A percentile compares a stretch with the other conserved stretches of the same genome.
phyloP scores from a whole-genome alignment of 768 basidiomycete genomes.

The Psilocybe sp. region DNA sequence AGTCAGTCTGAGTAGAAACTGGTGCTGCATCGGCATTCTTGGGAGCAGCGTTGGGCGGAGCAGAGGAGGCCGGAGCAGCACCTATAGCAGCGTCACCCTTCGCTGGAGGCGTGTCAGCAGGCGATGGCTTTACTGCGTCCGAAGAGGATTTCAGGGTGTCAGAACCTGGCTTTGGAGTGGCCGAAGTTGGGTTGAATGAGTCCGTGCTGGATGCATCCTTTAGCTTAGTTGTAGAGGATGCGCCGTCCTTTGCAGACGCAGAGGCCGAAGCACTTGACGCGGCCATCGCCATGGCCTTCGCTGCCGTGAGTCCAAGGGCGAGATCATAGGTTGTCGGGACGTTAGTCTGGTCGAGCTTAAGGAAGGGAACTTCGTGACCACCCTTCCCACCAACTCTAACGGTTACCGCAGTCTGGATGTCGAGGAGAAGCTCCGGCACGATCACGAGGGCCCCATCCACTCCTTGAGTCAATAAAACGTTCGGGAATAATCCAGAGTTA shows the following conservation, averaged over 20 bases:
- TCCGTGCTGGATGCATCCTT: neutral
- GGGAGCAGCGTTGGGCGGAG: neutral
- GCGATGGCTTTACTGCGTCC: neutral
- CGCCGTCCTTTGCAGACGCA: neutral
- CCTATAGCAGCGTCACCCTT: neutral
- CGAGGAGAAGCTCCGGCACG: constrained; percentile 51
- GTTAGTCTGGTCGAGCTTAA: constrained; percentile 50
- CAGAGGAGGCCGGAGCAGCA: neutral
- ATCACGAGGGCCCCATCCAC: constrained; percentile 54
- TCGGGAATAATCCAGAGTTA: constrained; percentile 55
- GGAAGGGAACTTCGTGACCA: constrained; percentile 66
- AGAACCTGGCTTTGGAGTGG: too few relatives aligned
- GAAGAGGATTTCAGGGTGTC: too few relatives aligned
- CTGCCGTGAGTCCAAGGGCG: constrained; percentile 15
- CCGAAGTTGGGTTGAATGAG: neutral
- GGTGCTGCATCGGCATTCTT: neutral
- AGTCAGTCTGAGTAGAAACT: too few relatives aligned
- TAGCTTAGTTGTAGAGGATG: neutral
- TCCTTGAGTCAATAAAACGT: constrained; percentile 61
- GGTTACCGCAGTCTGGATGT: constrained; percentile 50
- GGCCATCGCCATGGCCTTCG: constrained; percentile 13
- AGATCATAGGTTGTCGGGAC: constrained; percentile 52
- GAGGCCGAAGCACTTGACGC: constrained; percentile 1
- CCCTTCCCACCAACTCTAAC: constrained; percentile 39
- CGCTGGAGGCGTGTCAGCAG: neutral